Conservation (phyloP, 2,329 filamentous ascomycete genomes). For the Emergomyces orientalis region DNA sequence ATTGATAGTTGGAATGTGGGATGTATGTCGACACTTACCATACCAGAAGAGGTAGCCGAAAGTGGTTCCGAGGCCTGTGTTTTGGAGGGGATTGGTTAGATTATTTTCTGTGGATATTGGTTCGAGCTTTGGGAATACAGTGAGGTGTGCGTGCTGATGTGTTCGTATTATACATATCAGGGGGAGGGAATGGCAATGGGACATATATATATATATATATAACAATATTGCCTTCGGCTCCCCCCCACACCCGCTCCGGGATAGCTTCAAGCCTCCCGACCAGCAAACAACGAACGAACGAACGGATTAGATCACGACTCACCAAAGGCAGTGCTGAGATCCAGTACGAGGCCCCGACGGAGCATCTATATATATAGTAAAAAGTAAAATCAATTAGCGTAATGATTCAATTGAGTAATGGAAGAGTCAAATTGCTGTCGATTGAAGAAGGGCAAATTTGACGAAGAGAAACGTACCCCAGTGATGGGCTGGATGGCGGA, state of each 20-base stretch:
- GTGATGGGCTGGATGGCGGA: conserved; percentile 38
- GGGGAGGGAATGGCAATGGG: neutral
- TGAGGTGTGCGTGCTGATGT: neutral
- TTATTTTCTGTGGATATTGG: neutral
- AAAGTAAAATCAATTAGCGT: neutral
- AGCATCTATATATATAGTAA: conserved; percentile 45
- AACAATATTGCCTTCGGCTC: neutral
- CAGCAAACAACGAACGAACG: neutral
- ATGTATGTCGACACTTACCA: conserved; percentile 37
- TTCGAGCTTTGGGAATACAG: neutral
- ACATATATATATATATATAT: neutral
- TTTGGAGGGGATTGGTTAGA: neutral
- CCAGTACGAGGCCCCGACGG: conserved; percentile 55
- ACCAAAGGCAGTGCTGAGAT: conserved; percentile 58
- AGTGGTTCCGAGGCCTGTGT: conserved; percentile 50
- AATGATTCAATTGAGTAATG: conserved; percentile 8
- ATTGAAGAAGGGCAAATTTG: neutral
- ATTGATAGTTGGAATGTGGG: neutral
- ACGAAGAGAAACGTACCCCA: conserved; percentile 32
- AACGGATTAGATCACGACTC: conserved; percentile 27
- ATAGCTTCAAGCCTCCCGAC: neutral
- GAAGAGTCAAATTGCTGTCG: conserved; percentile 1
- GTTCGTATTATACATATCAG: neutral
- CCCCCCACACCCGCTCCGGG: neutral
- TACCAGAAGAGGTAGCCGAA: conserved; percentile 61